phyloP scores from a whole-genome alignment of 2,329 filamentous ascomycete species.

The Sporothrix phasma region DNA sequence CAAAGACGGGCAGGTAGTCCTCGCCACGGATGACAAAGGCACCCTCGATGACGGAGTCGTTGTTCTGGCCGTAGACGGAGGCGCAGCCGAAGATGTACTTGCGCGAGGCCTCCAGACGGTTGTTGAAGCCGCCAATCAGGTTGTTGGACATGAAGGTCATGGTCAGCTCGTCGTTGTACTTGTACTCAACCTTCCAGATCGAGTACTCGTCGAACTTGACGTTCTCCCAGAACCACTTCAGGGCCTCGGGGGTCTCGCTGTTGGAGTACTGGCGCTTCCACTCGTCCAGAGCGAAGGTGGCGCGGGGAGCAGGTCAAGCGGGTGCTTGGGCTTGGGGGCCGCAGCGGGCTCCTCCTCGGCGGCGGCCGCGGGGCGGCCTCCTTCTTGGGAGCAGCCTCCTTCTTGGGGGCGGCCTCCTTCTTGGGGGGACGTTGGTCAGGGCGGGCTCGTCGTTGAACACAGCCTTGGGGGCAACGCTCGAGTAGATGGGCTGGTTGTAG shows the following conservation, averaged over 20 bases:
- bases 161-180: slow-evolving; percentile 98
- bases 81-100: slow-evolving; percentile 93
- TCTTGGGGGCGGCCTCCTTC: slow-evolving; percentile 52
- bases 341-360: slow-evolving; percentile 38
- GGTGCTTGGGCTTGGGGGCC: slow-evolving; percentile 89
- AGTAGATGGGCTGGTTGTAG: slow-evolving; percentile 85
- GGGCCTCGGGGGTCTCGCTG: slow-evolving; percentile 71
- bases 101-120: slow-evolving; percentile 90
- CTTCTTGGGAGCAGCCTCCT: slow-evolving; percentile 29
- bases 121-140: slow-evolving; percentile 95
- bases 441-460: slow-evolving; percentile 76
- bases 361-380: slow-evolving; percentile 35
- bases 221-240: slow-evolving; percentile 99
- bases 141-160: slow-evolving; percentile 98
- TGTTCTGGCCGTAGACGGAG: slow-evolving; percentile 81
- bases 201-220: slow-evolving; percentile 92
- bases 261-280: slow-evolving; percentile 99
- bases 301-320: slow-evolving; percentile 72
- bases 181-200: slow-evolving; percentile 89
- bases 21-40: slow-evolving; percentile 93
- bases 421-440: slow-evolving; percentile 61
- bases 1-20: slow-evolving; percentile 75
- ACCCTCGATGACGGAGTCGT: slow-evolving; percentile 84
- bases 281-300: slow-evolving; percentile 81
- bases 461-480: slow-evolving; percentile 63